phyloP scores from a whole-genome alignment of 31 red algal species.

The Asparagopsis taxiformis region DNA sequence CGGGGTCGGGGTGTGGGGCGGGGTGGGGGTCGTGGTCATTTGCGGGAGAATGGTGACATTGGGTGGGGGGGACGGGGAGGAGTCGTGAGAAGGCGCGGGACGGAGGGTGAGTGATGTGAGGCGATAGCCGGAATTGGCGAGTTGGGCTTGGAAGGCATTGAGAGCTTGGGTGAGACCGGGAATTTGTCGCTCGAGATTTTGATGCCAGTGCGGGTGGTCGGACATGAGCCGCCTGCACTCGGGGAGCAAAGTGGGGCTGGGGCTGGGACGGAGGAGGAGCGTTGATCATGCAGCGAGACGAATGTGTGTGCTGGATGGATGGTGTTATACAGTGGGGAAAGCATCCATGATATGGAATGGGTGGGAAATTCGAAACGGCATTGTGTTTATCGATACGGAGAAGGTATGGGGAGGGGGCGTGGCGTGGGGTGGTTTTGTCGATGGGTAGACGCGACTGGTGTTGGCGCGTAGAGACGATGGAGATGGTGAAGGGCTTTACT shows the following conservation, averaged over 20 bases:
- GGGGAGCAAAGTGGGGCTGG: no score
- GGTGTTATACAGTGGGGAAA: no score
- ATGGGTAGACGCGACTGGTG: no score
- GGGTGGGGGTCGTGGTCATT: neutral
- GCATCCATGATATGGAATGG: no score
- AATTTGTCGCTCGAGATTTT: constrained; percentile 32
- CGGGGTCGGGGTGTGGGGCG: neutral
- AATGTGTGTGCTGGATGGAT: no score
- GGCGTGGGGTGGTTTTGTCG: no score
- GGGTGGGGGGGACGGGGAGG: neutral
- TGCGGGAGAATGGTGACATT: neutral
- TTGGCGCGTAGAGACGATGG: no score
- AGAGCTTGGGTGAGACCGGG: constrained; percentile 11
- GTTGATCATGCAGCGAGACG: constrained; percentile 4
- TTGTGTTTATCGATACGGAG: no score
- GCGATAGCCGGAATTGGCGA: constrained; percentile 9
- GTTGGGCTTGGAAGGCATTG: neutral
- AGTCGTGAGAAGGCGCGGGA: neutral
- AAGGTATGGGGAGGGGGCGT: no score
- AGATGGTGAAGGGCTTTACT: no score
- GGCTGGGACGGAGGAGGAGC: neutral
- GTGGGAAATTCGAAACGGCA: no score
- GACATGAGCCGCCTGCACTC: constrained; percentile 35
- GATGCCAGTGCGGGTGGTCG: constrained; percentile 32
- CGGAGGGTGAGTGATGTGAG: constrained; percentile 1